Evolutionary conservation across 352 stramenopile genomes (phyloP), one percentile per base, ranked within the genome.

Genomic region (Lagenidium sp.): DNA sequence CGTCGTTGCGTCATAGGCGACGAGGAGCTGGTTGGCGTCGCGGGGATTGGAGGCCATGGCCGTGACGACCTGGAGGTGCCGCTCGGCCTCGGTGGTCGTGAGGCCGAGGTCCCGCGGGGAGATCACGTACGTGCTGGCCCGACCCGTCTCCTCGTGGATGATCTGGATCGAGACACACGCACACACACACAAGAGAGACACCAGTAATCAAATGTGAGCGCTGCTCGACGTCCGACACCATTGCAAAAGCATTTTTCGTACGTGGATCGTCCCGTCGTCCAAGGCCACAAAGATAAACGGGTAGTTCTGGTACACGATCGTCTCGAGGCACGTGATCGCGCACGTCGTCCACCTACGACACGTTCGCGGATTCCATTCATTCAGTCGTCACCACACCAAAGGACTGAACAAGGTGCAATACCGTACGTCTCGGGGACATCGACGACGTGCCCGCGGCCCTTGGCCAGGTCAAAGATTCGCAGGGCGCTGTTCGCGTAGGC

Each of bases 261-360:
- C 68, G 16, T 76, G 63, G 26, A 88, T 45, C 7, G 72, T 57
- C 16, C 73, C 71, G 22, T 91, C 71, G 46, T 88, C 73, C 13
- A 78, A 71, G 11, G 79, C 75, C 11, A 85, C 64, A 29, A 85
- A 88, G 41, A 85, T 74, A 46, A 75, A 91, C 25, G 70, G 67
- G 28, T 71, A 80, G 16, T 68, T 62, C 12, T 50, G 46, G 47
- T 82, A 82, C 32, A 32, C 30, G 25, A 82, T 67, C 1, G 79
- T 88, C 60, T 88, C 76, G 1, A 91, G 38, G 31, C 55, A 70
- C 39, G 65, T 81, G 53, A 88, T 60, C 23, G 63, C 60, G 48
- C 63, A 73, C n/a, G 61, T 70, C 2, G 75, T 91, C 79, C 79
- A 91, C 22, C 55, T 79, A 39, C 38, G 29, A 24, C 11, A 24